Base-by-base conservation (phyloP, 495 filamentous ascomycete species). In the Cryomyces minteri region DNA sequence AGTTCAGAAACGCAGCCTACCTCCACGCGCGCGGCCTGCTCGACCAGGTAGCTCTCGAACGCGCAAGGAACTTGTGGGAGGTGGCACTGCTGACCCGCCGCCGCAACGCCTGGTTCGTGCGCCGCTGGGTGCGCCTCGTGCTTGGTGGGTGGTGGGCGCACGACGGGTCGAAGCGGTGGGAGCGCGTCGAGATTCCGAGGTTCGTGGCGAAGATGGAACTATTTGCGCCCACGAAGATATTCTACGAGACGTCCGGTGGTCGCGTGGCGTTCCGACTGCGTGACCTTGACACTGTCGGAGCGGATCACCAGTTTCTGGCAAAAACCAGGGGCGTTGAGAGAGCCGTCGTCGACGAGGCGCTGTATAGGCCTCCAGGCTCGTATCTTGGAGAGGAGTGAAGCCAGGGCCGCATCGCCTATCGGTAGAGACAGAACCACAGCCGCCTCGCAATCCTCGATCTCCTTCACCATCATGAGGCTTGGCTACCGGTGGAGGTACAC, bases 81-180 rank as follows among this genome's bases (percentile, higher is more conserved):
- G 12, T 38, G 9, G 12, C 9, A 14, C 9, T 10, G 10, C 14
- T 52, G 33, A 12, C 34, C 8, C 41, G 39, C 37, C 42, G 28
- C 10, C 50, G 51, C 32, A 40, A 53, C 44, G 4, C 6, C 34
- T 42, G 47, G 25, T 51, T 38, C 39, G 18, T 43, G 28, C 42
- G 46, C 12, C 44, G 48, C 42, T 56, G 51, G 51, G 37, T 53
- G 29, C 51, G 48, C 18, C 40, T 50, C 5, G 37, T 53, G 7
- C 50, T 56, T 40, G 48, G 39, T 33, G 50, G 36, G 32, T 28
- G 42, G 5, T 11, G 36, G 12, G 30, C 31, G 18, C 32, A 32
- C 9, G 6, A 44, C 5, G 32, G 46, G 6, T 50, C 50, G n/a
- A 32, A 46, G 11, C 40, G 48, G 18, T 49, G 43, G 50, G 14